These are phyloP conservation scores for Trametes punicea DNA, from an alignment of 768 basidiomycete species.

Conservation along the genomic window DNA sequence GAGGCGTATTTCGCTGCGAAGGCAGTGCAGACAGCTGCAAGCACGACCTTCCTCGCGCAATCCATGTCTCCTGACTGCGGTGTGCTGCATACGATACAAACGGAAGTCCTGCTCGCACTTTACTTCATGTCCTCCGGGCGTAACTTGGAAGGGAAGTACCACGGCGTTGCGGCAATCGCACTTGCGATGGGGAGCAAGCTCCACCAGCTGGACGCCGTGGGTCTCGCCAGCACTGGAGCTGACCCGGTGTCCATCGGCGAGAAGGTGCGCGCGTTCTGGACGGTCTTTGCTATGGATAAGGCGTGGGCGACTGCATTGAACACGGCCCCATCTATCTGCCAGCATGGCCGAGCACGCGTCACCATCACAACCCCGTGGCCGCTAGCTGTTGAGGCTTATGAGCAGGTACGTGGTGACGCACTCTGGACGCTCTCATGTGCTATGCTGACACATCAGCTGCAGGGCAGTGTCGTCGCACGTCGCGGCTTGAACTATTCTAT, in stretches of 20 bases:
- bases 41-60: background rate
- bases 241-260: conserved; percentile 27
- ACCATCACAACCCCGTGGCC: conserved; percentile 29
- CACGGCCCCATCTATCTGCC: conserved; percentile 17
- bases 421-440: background rate
- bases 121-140: conserved; percentile 31
- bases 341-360: conserved; percentile 6
- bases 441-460: background rate
- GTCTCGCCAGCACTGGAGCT: background rate
- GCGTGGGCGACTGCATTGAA: conserved; percentile 25
- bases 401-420: conserved; percentile 12
- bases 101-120: conserved; percentile 31
- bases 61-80: conserved; percentile 28
- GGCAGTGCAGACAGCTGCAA: conserved; percentile 9
- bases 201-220: conserved; percentile 24
- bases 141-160: conserved; percentile 31
- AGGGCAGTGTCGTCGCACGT: conserved; percentile 9
- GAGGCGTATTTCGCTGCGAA: conserved; percentile 25
- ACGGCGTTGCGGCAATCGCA: conserved; percentile 29
- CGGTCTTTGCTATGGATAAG: conserved; percentile 24
- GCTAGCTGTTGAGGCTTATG: conserved; percentile 22
- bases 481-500: conserved; percentile 8
- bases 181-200: conserved; percentile 29
- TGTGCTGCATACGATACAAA: conserved; percentile 35
- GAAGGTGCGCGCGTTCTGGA: conserved; percentile 28